Evolutionary conservation across 2,329 filamentous ascomycete genomes (phyloP).

Genomic region (Cucurbitaria berberidis): DNA sequence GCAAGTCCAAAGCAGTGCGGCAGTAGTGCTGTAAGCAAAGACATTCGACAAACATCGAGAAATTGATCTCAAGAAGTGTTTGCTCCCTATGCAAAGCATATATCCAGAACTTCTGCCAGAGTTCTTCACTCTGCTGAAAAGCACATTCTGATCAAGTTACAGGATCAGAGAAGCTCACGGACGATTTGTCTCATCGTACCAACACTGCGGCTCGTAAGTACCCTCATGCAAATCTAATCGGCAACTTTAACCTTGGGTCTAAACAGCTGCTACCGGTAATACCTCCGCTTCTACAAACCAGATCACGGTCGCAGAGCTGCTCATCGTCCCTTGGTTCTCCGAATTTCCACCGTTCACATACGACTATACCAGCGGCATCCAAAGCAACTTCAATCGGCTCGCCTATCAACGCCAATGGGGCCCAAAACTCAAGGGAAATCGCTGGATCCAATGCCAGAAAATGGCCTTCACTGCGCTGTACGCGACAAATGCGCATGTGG

Average conservation of each 20-base stretch:
- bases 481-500: constrained; percentile 4
- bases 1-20: too few relatives aligned
- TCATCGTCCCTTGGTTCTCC: constrained; percentile 8
- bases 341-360: constrained; percentile 9
- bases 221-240: not conserved
- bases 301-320: not conserved
- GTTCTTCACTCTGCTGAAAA: not conserved
- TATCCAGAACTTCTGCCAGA: not conserved
- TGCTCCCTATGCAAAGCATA: not conserved
- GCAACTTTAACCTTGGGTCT: not conserved
- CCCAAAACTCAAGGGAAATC: not conserved
- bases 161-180: not conserved
- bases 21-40: not conserved
- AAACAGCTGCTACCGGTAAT: not conserved
- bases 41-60: not conserved
- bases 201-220: not conserved
- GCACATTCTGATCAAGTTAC: not conserved
- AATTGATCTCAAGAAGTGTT: not conserved
- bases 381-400: constrained; percentile 14
- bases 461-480: constrained; percentile 7
- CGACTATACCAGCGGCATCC: constrained; percentile 1
- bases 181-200: not conserved
- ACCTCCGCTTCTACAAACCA: not conserved
- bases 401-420: constrained; percentile 11
- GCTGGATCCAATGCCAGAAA: constrained; percentile 13